A percentile compares a stretch with the other conserved stretches of the same genome.
Evolutionary conservation across 1,284 basidiomycete genomes (phyloP).

Genomic region (Cutaneotrichosporon spelunceum): DNA sequence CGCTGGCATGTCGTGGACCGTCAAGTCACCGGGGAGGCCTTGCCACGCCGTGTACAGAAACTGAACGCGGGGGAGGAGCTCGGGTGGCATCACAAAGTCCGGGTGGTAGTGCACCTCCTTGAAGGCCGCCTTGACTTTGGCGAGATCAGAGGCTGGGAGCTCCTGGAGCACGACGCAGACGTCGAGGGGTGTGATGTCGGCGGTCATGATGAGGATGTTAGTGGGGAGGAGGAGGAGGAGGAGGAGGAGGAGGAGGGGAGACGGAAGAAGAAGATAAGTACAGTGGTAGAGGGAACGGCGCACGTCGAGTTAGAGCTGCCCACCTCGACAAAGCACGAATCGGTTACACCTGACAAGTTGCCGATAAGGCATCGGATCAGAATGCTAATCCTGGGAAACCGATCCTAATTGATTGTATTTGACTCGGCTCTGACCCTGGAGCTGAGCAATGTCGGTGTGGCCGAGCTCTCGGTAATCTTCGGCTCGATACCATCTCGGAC

Average conservation of each 20-base stretch:
- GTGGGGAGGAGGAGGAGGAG: not conserved
- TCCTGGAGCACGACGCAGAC: constrained; percentile 20
- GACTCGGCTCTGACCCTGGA: not conserved
- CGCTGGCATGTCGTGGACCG: constrained; percentile 28
- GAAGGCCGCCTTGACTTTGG: constrained; percentile 33
- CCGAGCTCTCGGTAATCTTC: not conserved
- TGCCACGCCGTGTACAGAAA: constrained; percentile 17
- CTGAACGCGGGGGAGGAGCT: constrained; percentile 10
- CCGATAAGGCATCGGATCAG: not conserved
- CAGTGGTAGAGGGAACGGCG: not conserved
- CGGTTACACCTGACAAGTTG: not conserved
- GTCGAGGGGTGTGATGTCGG: constrained; percentile 12
- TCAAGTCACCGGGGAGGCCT: constrained; percentile 14
- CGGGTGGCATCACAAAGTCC: constrained; percentile 1
- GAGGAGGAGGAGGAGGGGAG: not conserved
- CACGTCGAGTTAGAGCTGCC: not conserved
- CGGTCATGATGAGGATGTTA: constrained; percentile 1
- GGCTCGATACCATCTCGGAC: not conserved
- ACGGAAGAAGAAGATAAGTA: not conserved
- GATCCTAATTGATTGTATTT: not conserved
- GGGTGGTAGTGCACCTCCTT: constrained; percentile 38
- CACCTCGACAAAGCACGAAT: too few relatives aligned
- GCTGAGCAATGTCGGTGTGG: not conserved
- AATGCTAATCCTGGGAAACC: not conserved
- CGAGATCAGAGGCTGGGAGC: constrained; percentile 27